These are phyloP conservation scores for Aspergillus fischeri DNA, from an alignment of 2,329 filamentous ascomycete species.

Conservation along the genomic window DNA sequence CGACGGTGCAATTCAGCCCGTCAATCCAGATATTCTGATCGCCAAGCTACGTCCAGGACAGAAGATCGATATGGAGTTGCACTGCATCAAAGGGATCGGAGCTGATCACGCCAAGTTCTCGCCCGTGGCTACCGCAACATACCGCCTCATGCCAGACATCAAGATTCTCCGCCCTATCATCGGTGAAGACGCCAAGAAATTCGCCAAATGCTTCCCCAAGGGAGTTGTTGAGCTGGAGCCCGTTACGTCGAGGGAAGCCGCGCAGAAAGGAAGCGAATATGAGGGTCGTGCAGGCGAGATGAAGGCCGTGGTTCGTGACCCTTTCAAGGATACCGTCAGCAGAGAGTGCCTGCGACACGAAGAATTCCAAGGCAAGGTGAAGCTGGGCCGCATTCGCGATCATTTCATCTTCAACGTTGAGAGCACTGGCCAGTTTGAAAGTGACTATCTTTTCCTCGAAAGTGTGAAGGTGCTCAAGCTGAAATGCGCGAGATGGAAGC, in stretches of 20 bases:
- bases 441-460: conserved; percentile 89
- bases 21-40: conserved; percentile 89
- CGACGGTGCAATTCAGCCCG: conserved; percentile 64
- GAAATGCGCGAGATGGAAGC: conserved; percentile 61
- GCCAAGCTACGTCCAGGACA: conserved; percentile 92
- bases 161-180: conserved; percentile 78
- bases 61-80: conserved; percentile 78
- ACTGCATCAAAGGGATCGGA: conserved; percentile 92
- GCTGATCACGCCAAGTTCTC: conserved; percentile 96
- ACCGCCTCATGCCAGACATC: conserved; percentile 86
- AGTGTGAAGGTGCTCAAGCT: conserved; percentile 77
- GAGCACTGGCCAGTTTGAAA: conserved; percentile 92
- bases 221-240: conserved; percentile 81
- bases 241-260: conserved; percentile 64
- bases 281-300: conserved; percentile 71
- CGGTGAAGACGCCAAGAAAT: conserved; percentile 82
- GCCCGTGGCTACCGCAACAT: conserved; percentile 89
- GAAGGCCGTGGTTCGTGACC: conserved; percentile 81
- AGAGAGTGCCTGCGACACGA: conserved; percentile 86
- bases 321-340: conserved; percentile 93
- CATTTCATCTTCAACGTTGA: conserved; percentile 98
- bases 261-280: conserved; percentile 58
- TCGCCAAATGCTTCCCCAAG: conserved; percentile 79
- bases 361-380: conserved; percentile 94
- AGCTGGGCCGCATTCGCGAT: conserved; percentile 81